These are phyloP conservation scores for Pestalotiopsis sp. DNA, from an alignment of 2,329 filamentous ascomycete genomes.

Conservation along the genomic window DNA sequence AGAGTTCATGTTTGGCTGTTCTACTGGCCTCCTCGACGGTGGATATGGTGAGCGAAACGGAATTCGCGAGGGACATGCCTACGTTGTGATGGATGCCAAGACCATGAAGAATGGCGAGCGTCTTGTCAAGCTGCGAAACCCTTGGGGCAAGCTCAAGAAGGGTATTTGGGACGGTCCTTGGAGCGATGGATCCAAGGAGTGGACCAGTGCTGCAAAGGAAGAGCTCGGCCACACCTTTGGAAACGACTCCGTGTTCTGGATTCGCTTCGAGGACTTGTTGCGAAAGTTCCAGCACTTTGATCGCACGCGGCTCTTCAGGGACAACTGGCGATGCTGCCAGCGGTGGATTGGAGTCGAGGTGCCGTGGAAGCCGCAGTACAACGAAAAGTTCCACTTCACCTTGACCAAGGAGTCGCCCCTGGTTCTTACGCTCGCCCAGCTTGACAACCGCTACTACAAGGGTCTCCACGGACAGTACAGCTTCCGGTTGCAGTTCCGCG, in stretches of 20 bases:
- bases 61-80: conserved; percentile 61
- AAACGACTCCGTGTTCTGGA: conserved; percentile 67
- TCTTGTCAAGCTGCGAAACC: conserved; percentile 61
- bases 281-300: conserved; percentile 65
- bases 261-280: conserved; percentile 63
- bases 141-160: conserved; percentile 62
- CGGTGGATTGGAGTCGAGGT: conserved; percentile 66
- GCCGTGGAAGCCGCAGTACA: conserved; percentile 64
- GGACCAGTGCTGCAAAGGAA: conserved; percentile 59
- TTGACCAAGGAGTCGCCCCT: conserved; percentile 59
- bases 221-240: conserved; percentile 63
- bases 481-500: conserved; percentile 52
- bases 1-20: conserved; percentile 77
- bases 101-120: conserved; percentile 55
- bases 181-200: conserved; percentile 64
- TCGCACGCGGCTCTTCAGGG: conserved; percentile 63
- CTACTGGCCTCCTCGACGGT: conserved; percentile 63
- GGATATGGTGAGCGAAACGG: conserved; percentile 64
- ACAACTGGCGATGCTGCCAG: conserved; percentile 59
- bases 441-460: conserved; percentile 64
- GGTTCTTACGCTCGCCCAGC: conserved; percentile 62
- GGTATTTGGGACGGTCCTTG: conserved; percentile 63
- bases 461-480: conserved; percentile 63
- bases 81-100: conserved; percentile 62
- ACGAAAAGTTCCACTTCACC: conserved; percentile 63